phyloP scores from a whole-genome alignment of 148 eudicot genomes.

The Chenopodium formosanum region DNA sequence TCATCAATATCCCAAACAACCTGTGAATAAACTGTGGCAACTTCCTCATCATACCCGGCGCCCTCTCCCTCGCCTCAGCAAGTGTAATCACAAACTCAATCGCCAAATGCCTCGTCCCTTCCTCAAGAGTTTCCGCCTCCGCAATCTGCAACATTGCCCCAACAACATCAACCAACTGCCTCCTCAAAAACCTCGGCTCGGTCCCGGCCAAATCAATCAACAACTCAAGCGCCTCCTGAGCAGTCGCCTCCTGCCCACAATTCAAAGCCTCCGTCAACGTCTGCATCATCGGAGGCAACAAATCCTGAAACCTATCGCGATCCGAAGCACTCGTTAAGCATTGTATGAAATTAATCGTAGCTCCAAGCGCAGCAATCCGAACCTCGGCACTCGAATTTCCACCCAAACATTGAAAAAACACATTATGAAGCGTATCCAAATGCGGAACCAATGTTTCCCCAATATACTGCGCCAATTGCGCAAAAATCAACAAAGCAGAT shows the following conservation, averaged over 20 bases:
- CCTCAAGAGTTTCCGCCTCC: conserved; percentile 73
- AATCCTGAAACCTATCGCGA: conserved; percentile 75
- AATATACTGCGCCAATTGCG: conserved; percentile 72
- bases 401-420: conserved; percentile 58
- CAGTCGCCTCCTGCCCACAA: conserved; percentile 67
- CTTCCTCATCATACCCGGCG: conserved; percentile 70
- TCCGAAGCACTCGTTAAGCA: conserved; percentile 54
- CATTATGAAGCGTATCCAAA: conserved; percentile 53
- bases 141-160: conserved; percentile 89
- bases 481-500: conserved; percentile 64
- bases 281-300: conserved; percentile 79
- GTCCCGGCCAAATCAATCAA: conserved; percentile 82
- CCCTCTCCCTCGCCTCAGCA: conserved; percentile 55
- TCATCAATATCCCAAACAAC: conserved; percentile 46
- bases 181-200: conserved; percentile 72
- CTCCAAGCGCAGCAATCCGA: conserved; percentile 70
- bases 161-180: conserved; percentile 77
- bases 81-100: conserved; percentile 56
- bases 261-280: conserved; percentile 81
- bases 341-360: conserved; percentile 75
- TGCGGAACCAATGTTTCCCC: conserved; percentile 66
- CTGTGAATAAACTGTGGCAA: conserved; percentile 50
- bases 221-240: conserved; percentile 78
- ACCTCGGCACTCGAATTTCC: conserved; percentile 49
- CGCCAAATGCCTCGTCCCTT: conserved; percentile 81